Percentiles rank a stretch among this genome's conserved stretches.
Evolutionary conservation across 495 filamentous ascomycete genomes (phyloP).

Genomic region (Mycothermus thermophilus): DNA sequence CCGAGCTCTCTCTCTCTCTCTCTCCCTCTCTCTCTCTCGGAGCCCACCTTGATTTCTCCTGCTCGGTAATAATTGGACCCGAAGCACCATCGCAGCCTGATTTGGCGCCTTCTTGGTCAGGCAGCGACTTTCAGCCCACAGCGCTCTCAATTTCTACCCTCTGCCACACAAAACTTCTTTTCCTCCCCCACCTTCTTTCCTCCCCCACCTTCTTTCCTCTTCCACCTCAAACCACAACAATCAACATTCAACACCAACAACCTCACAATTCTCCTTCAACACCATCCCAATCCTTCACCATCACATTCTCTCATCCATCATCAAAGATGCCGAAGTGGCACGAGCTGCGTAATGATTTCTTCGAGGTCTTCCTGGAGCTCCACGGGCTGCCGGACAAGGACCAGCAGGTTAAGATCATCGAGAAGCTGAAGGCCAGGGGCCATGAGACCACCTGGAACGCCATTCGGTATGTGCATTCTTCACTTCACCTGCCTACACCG

Average conservation of each 20-base stretch:
- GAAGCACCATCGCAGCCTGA: too few relatives aligned
- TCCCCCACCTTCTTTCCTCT: background rate
- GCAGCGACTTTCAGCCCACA: too few relatives aligned
- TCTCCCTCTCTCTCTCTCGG: too few relatives aligned
- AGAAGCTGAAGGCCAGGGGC: constrained; percentile 10
- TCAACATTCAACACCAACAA: background rate
- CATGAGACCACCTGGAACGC: constrained; percentile 23
- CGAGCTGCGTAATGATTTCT: constrained; percentile 20
- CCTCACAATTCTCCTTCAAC: constrained; percentile 1
- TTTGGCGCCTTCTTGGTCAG: too few relatives aligned
- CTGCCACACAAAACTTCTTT: too few relatives aligned
- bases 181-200: too few relatives aligned
- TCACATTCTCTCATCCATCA: background rate
- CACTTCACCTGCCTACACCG: too few relatives aligned
- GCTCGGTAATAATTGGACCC: too few relatives aligned
- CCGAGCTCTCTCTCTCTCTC: too few relatives aligned
- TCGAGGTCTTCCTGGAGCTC: constrained; percentile 13
- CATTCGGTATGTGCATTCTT: constrained; percentile 26
- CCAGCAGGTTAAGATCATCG: constrained; percentile 17
- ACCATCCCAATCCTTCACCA: background rate
- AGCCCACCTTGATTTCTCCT: too few relatives aligned
- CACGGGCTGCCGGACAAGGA: constrained; percentile 12
- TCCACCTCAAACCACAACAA: background rate
- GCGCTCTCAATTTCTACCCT: too few relatives aligned
- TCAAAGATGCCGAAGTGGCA: constrained; percentile 15